Evolutionary conservation across 2,329 filamentous ascomycete genomes (phyloP), one percentile per base, ranked within the genome.

Genomic region (Colletotrichum echinochloae): DNA sequence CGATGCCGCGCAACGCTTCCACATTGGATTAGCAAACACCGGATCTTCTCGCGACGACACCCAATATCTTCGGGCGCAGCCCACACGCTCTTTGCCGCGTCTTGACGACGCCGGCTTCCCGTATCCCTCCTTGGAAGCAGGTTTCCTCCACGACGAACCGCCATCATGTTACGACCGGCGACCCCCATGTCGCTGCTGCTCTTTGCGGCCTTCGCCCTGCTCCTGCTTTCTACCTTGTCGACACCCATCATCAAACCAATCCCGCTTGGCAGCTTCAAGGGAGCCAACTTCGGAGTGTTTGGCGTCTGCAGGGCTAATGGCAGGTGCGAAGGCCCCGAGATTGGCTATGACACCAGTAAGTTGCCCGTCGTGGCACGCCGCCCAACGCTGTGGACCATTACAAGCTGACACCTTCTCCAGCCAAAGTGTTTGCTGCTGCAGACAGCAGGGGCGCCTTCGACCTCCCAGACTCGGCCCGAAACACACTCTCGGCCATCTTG

Each of bases 141-240:
- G 82, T 81, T 75, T 64, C 66, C 57, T 62, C 59, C 46, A 69
- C 65, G 44, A 69, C 69, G 71, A 74, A 70, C 73, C 74, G 76
- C 78, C 84, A 90, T 83, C 84, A 94, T 97, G 90, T 86, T 98
- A 80, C 93, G 95, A 78, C 95, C 96, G 73, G 95, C 96, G 72
- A 98, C 96, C 71, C 95, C 96, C 75, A 85, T 99, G 79, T 91
- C 95, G 75, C 85, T 97, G 75, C 84, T 98, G 79, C 91, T 98
- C 77, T 88, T 97, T 73, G 87, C 89, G 77, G 94, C 95, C 74
- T 98, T 99, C 81, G 92, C 87, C 73, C 86, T 98, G 72, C 87
- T 98, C 62, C 85, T 98, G 56, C 86, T 99, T 48, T 93, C 94
- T 56, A 93, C 95, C 48, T 84, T 99, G n/a, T 97, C 95, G 1